phyloP scores from a whole-genome alignment of 2,329 filamentous ascomycete species.

The Aureobasidium sp. region DNA sequence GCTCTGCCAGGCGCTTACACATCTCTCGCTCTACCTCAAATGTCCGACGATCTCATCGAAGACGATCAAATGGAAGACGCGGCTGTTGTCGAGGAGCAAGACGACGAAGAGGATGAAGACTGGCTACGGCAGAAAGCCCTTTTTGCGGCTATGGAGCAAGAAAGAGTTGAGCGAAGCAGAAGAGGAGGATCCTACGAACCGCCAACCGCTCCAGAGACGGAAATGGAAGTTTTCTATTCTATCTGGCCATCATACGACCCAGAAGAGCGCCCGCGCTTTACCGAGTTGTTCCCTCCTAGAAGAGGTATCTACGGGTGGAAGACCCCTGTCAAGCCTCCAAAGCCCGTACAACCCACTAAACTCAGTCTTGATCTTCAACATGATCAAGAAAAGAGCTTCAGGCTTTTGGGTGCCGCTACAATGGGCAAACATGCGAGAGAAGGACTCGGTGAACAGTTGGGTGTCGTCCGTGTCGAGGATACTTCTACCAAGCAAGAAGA shows the following conservation, averaged over 20 bases:
- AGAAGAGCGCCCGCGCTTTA: slow-evolving; percentile 67
- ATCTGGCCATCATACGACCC: slow-evolving; percentile 75
- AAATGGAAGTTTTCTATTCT: slow-evolving; percentile 67
- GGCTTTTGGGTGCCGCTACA: slow-evolving; percentile 55
- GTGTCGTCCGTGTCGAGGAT: slow-evolving; percentile 40
- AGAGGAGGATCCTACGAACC: slow-evolving; percentile 40
- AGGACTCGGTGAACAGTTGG: slow-evolving; percentile 46
- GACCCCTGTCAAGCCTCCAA: slow-evolving; percentile 68
- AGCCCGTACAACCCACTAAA: slow-evolving; percentile 77
- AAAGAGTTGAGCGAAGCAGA: slow-evolving; percentile 31
- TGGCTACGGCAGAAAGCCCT: slow-evolving; percentile 25
- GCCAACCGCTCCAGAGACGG: slow-evolving; percentile 62
- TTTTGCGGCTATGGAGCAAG: slow-evolving; percentile 18
- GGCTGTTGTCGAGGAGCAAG: slow-evolving; percentile 21
- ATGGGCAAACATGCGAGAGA: slow-evolving; percentile 39
- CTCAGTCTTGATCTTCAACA: slow-evolving; percentile 75
- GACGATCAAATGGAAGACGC: slow-evolving; percentile 7
- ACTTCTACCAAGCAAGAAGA: slow-evolving; percentile 41
- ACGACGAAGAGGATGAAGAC: slow-evolving; percentile 23
- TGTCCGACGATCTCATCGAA: slow-evolving; percentile 3
- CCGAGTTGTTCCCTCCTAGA: slow-evolving; percentile 74
- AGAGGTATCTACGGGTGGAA: slow-evolving; percentile 72
- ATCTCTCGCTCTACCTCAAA: slow-evolving; percentile 6
- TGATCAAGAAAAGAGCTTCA: slow-evolving; percentile 81
- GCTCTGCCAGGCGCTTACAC: slow-evolving; percentile 14